Percentiles rank a stretch among this genome's conserved stretches.
Conservation (phyloP, 176 grass and related monocot genomes). For the Bolboschoenus planiculmis region DNA sequence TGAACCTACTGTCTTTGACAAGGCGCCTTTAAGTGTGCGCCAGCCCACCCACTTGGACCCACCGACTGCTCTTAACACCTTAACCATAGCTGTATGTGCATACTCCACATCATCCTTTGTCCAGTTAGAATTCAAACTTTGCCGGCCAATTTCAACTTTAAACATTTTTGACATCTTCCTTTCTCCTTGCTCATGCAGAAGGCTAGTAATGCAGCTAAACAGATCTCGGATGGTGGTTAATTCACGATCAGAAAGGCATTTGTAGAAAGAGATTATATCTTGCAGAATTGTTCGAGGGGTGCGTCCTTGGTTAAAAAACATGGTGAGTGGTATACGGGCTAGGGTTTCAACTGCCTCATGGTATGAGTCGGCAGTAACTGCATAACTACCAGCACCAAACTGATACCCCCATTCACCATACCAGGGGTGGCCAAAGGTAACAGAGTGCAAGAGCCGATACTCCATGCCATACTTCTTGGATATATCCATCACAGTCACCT, state of each 20-base stretch:
- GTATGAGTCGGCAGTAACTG: conserved; percentile 57
- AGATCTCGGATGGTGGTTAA: conserved; percentile 52
- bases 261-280: conserved; percentile 67
- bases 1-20: conserved; percentile 47
- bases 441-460: conserved; percentile 73
- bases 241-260: conserved; percentile 49
- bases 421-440: conserved; percentile 76
- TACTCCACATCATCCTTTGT: conserved; percentile 35
- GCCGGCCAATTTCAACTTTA: conserved; percentile 26
- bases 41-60: conserved; percentile 57
- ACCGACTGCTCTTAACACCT: conserved; percentile 57
- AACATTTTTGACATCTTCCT: conserved; percentile 4
- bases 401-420: conserved; percentile 96
- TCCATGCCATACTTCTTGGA: conserved; percentile 96
- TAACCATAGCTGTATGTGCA: conserved; percentile 53
- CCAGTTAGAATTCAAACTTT: conserved; percentile 34
- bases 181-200: conserved; percentile 40
- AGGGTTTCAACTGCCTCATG: conserved; percentile 61
- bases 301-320: conserved; percentile 43
- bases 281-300: conserved; percentile 44
- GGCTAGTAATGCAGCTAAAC: conserved; percentile 51
- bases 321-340: conserved; percentile 40
- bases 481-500: conserved; percentile 95
- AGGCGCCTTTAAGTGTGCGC: conserved; percentile 71
- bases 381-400: conserved; percentile 90